phyloP scores from a whole-genome alignment of 768 basidiomycete species.

The Mycena leptocephala region DNA sequence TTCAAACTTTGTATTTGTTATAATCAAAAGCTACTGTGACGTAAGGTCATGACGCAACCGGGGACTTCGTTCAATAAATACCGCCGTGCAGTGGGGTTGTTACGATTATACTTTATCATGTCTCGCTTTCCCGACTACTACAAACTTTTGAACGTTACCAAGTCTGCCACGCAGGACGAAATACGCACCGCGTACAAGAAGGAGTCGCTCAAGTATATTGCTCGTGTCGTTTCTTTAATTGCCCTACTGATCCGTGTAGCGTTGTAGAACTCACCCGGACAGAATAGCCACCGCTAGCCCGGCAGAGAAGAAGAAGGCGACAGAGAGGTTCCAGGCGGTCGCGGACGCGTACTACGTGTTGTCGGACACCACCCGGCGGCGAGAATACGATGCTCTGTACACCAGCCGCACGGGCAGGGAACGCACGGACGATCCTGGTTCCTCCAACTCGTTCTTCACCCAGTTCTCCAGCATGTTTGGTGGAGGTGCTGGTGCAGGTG shows the following conservation, averaged over 20 bases:
- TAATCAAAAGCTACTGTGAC: not conserved
- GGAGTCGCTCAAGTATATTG: conserved; percentile 77
- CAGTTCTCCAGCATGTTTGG: conserved; percentile 85
- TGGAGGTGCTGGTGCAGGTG: conserved; percentile 50
- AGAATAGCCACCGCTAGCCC: conserved; percentile 80
- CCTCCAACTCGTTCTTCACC: conserved; percentile 83
- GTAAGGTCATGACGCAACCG: conserved; percentile 21
- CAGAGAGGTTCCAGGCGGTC: conserved; percentile 92
- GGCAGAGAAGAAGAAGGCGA: conserved; percentile 81
- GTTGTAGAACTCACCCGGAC: conserved; percentile 89
- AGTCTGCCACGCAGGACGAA: conserved; percentile 77
- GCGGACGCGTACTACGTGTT: conserved; percentile 97
- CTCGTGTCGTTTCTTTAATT: not conserved
- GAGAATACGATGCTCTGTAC: conserved; percentile 82
- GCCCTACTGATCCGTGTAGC: conserved; percentile 35
- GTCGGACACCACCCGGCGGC: conserved; percentile 81
- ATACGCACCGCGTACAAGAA: conserved; percentile 85
- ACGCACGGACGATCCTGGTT: conserved; percentile 73
- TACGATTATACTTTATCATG: conserved; percentile 59
- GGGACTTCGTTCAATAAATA: not conserved
- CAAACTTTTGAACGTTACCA: conserved; percentile 69
- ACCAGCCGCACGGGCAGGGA: conserved; percentile 66
- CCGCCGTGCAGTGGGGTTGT: not conserved
- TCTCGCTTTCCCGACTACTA: conserved; percentile 89
- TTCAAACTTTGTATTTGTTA: conserved; percentile 20